Evolutionary conservation across 75 land plant genomes (phyloP).

Genomic region (Gnetum montanum): DNA sequence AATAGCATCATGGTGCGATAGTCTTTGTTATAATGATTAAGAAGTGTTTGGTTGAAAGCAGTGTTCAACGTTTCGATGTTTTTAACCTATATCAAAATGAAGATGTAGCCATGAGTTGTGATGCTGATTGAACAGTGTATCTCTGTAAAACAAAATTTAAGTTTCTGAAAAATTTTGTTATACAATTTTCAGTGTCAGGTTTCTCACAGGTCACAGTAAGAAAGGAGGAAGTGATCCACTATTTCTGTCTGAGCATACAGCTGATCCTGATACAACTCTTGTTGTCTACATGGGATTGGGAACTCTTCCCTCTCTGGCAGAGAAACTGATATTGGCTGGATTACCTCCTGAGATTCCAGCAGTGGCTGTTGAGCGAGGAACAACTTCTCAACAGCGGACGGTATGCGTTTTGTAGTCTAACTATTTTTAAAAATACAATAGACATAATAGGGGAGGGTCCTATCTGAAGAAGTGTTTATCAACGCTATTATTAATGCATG

Average conservation of each 20-base stretch:
- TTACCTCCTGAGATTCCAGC: slow-evolving; percentile 72
- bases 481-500: background rate
- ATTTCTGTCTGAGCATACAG: slow-evolving; percentile 80
- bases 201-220: slow-evolving; percentile 90
- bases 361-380: slow-evolving; percentile 84
- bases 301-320: slow-evolving; percentile 71
- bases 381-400: slow-evolving; percentile 82
- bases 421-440: background rate
- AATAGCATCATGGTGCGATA: too few species aligned
- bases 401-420: slow-evolving; percentile 44
- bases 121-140: too few species aligned
- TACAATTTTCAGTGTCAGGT: slow-evolving; percentile 60
- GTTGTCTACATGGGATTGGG: slow-evolving; percentile 97
- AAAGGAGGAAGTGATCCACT: slow-evolving; percentile 95
- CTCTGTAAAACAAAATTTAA: too few species aligned
- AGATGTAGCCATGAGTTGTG: too few species aligned
- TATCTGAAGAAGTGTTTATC: too few species aligned
- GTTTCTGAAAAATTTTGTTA: background rate
- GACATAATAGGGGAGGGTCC: background rate
- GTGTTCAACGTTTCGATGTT: too few species aligned
- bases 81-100: too few species aligned
- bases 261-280: slow-evolving; percentile 91
- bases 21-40: too few species aligned
- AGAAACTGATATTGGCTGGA: slow-evolving; percentile 64
- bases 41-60: too few species aligned